Conservation (phyloP, 768 basidiomycete genomes). For the Crucibulum laeve region DNA sequence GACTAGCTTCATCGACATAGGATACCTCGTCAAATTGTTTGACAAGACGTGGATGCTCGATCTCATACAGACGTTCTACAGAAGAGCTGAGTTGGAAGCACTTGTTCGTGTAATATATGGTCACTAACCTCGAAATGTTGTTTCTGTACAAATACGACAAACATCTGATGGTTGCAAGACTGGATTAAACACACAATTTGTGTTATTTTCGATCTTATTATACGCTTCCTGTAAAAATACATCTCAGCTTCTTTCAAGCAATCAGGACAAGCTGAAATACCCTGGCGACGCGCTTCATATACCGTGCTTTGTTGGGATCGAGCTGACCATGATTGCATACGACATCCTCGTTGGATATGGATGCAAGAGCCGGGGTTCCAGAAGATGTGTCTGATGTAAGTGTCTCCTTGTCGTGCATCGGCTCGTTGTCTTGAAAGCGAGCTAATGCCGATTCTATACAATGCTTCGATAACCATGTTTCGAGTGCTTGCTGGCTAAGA, state of each 20-base stretch:
- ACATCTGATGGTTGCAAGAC: slow-evolving; percentile 44
- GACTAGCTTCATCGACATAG: slow-evolving; percentile 33
- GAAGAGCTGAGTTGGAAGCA: slow-evolving; percentile 4
- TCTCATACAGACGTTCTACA: slow-evolving; percentile 65
- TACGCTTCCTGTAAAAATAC: slow-evolving; percentile 34
- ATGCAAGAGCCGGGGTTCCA: slow-evolving; percentile 10
- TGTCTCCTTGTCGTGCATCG: slow-evolving; percentile 4
- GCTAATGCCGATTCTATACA: slow-evolving; percentile 22
- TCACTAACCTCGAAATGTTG: slow-evolving; percentile 51
- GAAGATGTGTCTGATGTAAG: neutral
- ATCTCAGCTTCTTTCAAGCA: neutral
- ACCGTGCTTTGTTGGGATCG: slow-evolving; percentile 51
- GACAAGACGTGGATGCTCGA: slow-evolving; percentile 62
- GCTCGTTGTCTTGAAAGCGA: neutral
- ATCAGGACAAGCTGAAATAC: slow-evolving; percentile 25
- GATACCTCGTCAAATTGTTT: slow-evolving; percentile 52
- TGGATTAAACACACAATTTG: slow-evolving; percentile 46
- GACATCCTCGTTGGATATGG: slow-evolving; percentile 41
- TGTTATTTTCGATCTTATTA: slow-evolving; percentile 34
- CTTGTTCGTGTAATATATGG: neutral
- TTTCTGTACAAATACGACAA: slow-evolving; percentile 56
- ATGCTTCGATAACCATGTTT: slow-evolving; percentile 52
- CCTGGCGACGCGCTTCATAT: slow-evolving; percentile 66
- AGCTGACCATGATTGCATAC: slow-evolving; percentile 59
- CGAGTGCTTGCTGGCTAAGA: slow-evolving; percentile 55